Evolutionary conservation across 106 monocot species (phyloP).

Genomic region (Alisma plantagoaquatica): DNA sequence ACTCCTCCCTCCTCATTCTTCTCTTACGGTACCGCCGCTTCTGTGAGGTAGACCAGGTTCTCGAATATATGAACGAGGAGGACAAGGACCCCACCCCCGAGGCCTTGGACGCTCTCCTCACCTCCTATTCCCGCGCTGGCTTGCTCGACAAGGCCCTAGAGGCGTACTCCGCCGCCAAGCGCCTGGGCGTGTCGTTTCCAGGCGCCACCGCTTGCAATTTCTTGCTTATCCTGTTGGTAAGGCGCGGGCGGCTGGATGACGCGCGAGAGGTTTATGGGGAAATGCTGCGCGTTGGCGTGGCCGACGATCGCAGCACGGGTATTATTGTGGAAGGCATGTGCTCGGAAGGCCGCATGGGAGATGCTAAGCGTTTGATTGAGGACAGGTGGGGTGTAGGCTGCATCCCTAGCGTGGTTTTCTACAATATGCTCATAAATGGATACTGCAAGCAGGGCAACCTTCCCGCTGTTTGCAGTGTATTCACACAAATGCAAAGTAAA

Average conservation of each 20-base stretch:
- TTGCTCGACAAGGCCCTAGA: constrained; percentile 24
- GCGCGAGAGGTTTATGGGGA: constrained; percentile 69
- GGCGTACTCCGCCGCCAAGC: not conserved
- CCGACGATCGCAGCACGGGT: constrained; percentile 54
- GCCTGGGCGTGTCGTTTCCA: constrained; percentile 5
- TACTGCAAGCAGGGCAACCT: constrained; percentile 47
- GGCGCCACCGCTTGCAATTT: constrained; percentile 33
- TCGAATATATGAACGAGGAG: constrained; percentile 34
- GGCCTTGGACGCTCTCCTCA: constrained; percentile 32
- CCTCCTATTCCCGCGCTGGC: constrained; percentile 35
- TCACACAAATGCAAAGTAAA: constrained; percentile 64
- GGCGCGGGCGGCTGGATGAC: constrained; percentile 10
- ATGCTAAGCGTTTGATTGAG: constrained; percentile 55
- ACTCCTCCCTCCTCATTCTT: constrained; percentile 42
- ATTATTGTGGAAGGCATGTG: constrained; percentile 54
- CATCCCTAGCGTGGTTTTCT: constrained; percentile 70
- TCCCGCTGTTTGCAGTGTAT: constrained; percentile 27
- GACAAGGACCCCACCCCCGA: constrained; percentile 28
- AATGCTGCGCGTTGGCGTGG: constrained; percentile 50
- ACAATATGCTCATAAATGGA: constrained; percentile 68
- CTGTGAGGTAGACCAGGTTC: constrained; percentile 26
- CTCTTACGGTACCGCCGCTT: constrained; percentile 31
- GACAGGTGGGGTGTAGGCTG: constrained; percentile 56
- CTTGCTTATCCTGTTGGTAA: constrained; percentile 41
- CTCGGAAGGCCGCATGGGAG: constrained; percentile 44